phyloP scores from a whole-genome alignment of 2,329 filamentous ascomycete species.

The Biscogniauxia marginata region DNA sequence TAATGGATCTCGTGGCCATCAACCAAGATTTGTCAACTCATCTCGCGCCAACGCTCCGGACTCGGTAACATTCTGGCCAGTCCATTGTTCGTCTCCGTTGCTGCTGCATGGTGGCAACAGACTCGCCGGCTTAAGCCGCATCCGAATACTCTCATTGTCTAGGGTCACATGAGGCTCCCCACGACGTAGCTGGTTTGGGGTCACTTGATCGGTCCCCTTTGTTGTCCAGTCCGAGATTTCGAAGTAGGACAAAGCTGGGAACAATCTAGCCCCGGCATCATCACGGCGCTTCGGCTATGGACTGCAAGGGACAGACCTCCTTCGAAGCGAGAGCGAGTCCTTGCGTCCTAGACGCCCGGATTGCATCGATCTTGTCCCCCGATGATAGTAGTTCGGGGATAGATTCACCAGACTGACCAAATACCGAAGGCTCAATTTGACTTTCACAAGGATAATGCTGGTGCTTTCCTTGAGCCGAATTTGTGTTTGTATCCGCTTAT shows the following conservation, averaged over 20 bases:
- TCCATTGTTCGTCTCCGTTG: background rate
- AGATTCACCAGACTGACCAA: no score
- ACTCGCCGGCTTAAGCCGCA: background rate
- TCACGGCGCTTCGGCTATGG: background rate
- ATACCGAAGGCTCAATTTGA: no score
- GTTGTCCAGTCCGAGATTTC: background rate
- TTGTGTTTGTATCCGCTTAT: no score
- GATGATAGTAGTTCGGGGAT: background rate
- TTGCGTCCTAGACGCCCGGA: background rate
- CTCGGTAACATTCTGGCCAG: background rate
- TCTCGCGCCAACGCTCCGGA: background rate
- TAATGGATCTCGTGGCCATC: background rate
- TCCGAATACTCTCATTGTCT: background rate
- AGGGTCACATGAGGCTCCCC: constrained; percentile 11
- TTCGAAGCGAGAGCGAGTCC: background rate
- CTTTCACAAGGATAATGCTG: no score
- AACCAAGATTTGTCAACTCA: background rate
- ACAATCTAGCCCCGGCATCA: background rate
- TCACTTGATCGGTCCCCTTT: constrained; percentile 6
- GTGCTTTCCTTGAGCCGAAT: no score
- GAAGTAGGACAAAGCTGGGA: background rate
- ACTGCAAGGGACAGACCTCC: background rate
- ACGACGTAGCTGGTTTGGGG: constrained; percentile 5
- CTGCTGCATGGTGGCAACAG: no score
- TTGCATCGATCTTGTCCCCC: no score